Conservation (phyloP, 2,329 filamentous ascomycete genomes). For the Penicillium sumatraense region DNA sequence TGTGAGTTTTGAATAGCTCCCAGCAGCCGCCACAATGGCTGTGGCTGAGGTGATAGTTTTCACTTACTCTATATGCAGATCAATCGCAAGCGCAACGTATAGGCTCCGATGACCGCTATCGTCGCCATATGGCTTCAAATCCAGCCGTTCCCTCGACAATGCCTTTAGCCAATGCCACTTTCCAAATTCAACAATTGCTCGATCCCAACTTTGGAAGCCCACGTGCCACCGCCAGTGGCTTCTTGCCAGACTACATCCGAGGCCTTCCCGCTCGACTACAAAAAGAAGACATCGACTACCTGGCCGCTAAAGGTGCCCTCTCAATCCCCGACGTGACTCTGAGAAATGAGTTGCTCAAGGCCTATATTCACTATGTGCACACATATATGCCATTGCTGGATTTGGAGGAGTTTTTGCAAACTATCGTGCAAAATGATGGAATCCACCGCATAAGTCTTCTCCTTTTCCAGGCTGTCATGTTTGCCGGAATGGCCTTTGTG, state of each 20-base stretch:
- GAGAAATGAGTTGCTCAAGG: constrained; percentile 79
- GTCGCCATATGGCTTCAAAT: constrained; percentile 52
- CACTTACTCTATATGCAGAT: constrained; percentile 24
- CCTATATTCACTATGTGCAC: constrained; percentile 87
- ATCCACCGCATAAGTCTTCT: constrained; percentile 77
- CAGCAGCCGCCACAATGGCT: neutral
- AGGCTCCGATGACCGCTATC: constrained; percentile 51
- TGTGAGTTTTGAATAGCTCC: constrained; percentile 54
- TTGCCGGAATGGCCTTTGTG: constrained; percentile 85
- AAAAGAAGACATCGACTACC: constrained; percentile 79
- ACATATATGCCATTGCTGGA: constrained; percentile 91
- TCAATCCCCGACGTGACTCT: constrained; percentile 71
- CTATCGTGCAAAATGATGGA: constrained; percentile 69
- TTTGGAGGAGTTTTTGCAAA: constrained; percentile 61
- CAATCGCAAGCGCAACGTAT: constrained; percentile 47
- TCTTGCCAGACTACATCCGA: constrained; percentile 73
- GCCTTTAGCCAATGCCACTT: constrained; percentile 40
- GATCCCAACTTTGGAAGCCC: constrained; percentile 54
- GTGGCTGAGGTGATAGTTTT: neutral
- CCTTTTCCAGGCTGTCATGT: constrained; percentile 94
- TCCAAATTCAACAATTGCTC: constrained; percentile 42
- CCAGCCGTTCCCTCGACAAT: constrained; percentile 43
- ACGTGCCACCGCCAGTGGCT: constrained; percentile 48
- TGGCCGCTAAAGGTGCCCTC: constrained; percentile 82
- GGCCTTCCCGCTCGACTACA: constrained; percentile 77